phyloP scores from a whole-genome alignment of 176 grass and related monocot species.

The Chrysopogon serrulatus region DNA sequence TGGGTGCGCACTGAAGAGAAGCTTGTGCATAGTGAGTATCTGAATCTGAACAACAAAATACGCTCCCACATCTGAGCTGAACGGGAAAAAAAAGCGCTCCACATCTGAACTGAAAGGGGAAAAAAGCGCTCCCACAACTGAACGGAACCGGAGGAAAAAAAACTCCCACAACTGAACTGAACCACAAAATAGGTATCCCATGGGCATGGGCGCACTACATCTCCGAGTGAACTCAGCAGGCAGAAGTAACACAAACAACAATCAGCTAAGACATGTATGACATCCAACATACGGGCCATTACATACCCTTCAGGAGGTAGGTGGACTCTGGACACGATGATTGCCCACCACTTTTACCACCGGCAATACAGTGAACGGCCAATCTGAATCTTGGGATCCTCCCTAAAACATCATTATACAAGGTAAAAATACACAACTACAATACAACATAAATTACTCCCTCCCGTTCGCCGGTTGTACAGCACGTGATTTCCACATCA shows the following conservation, averaged over 20 bases:
- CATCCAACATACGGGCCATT: neutral
- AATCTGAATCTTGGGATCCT: neutral
- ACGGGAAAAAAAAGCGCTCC: no score
- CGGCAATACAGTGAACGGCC: neutral
- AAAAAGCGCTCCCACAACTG: no score
- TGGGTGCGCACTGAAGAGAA: no score
- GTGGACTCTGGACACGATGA: neutral
- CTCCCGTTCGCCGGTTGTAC: slow-evolving; percentile 14
- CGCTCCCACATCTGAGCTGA: no score
- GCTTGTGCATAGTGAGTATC: no score
- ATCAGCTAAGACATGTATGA: neutral
- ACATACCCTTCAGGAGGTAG: neutral
- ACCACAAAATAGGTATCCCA: neutral
- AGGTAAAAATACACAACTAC: slow-evolving; percentile 18
- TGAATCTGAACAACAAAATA: neutral
- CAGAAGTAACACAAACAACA: neutral
- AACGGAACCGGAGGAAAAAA: no score
- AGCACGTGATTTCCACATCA: slow-evolving; percentile 25
- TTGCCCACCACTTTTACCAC: neutral
- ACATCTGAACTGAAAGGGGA: no score
- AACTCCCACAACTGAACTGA: no score
- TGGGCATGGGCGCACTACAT: neutral
- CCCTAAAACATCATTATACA: slow-evolving; percentile 29
- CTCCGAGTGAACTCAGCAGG: neutral
- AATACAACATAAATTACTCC: slow-evolving; percentile 12